These are phyloP conservation scores for Talaromyces pinophilus DNA, from an alignment of 2,329 filamentous ascomycete species.

Conservation along the genomic window DNA sequence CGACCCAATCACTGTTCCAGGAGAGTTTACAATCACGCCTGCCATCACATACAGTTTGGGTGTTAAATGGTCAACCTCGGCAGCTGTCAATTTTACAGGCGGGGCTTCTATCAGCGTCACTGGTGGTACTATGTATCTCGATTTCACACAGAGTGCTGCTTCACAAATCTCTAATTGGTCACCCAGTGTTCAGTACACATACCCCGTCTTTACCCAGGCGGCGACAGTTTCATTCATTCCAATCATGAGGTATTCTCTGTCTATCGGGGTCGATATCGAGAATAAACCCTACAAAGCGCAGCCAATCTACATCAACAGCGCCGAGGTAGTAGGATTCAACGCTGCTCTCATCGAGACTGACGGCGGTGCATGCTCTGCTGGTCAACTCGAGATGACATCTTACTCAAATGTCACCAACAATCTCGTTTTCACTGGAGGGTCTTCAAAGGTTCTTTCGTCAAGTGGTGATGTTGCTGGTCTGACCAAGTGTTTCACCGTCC, in stretches of 20 bases:
- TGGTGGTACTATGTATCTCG: background rate
- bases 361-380: background rate
- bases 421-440: background rate
- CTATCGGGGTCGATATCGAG: background rate
- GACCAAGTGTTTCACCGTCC: background rate
- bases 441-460: background rate
- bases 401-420: background rate
- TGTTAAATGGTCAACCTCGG: background rate
- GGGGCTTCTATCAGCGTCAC: background rate
- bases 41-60: background rate
- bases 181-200: background rate
- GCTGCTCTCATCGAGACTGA: background rate
- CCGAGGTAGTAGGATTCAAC: background rate
- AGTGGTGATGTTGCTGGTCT: background rate
- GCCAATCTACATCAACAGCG: conserved; percentile 3
- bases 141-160: background rate
- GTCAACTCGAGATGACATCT: conserved; percentile 4
- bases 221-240: conserved; percentile 6
- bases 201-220: background rate
- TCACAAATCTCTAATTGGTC: background rate
- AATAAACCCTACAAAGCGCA: background rate
- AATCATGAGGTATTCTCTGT: conserved; percentile 1
- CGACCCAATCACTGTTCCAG: background rate
- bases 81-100: background rate
- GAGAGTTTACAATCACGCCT: conserved; percentile 7